A percentile compares a stretch with the other conserved stretches of the same genome.
Evolutionary conservation across 768 basidiomycete species (phyloP).

Genomic region (Collybia sordida): DNA sequence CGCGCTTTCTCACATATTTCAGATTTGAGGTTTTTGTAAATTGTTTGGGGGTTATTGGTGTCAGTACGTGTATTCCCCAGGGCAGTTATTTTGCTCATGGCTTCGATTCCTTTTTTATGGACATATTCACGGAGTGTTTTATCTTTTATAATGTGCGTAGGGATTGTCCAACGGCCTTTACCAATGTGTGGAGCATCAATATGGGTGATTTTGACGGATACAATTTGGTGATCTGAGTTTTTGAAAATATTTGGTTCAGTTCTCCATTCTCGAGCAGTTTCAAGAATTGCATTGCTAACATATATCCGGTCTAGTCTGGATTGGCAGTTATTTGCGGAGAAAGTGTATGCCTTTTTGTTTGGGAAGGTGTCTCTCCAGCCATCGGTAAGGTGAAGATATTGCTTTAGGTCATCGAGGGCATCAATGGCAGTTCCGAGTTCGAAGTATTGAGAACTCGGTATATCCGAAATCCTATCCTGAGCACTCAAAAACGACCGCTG

Average conservation of each 20-base stretch:
- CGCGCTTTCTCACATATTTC: neutral
- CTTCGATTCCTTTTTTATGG: neutral
- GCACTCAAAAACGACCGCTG: no score
- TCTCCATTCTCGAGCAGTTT: neutral
- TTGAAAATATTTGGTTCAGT: neutral
- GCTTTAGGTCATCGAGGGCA: constrained; percentile 20
- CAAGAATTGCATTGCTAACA: neutral
- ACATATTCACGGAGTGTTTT: neutral
- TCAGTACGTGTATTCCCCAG: neutral
- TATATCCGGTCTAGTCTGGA: neutral
- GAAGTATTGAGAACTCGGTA: no score
- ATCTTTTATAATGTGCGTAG: neutral
- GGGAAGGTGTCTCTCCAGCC: constrained; percentile 31
- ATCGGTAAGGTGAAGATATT: constrained; percentile 17
- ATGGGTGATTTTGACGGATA: neutral
- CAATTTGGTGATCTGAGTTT: neutral
- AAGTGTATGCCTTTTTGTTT: constrained; percentile 22
- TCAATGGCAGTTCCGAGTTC: no score
- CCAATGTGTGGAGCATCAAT: constrained; percentile 5
- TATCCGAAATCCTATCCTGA: no score
- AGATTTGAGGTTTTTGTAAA: neutral
- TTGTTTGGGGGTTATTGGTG: neutral
- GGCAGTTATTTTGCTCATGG: neutral
- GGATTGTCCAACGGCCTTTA: neutral
- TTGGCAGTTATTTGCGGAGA: constrained; percentile 8